Evolutionary conservation across 208 protist genomes (phyloP), one percentile per base, ranked within the genome.

Genomic region (Spongospora subterranea): DNA sequence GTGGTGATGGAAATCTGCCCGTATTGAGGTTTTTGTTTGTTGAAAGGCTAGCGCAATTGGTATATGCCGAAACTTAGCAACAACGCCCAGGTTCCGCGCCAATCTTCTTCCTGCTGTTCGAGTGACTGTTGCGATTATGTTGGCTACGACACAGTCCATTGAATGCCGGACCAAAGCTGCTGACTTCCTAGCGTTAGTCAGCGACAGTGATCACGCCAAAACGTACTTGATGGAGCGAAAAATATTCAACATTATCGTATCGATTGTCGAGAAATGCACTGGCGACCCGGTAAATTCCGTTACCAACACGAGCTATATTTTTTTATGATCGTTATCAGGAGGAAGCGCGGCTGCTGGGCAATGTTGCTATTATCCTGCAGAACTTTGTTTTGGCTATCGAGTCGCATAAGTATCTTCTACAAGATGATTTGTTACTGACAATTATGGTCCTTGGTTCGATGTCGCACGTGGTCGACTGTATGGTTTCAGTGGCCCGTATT

Each of bases 141-240:
- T 40, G n/a, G 6, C 71, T 13, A 35, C 11, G 17, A 82, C 71
- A 20, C 71, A 82, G 71, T 40, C 71, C 13, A 82, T 82, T 6
- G 71, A 82, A 43, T 82, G 71, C 71, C 71, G 71, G n/a, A 82
- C n/a, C 17, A 82, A 82, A n/a, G 71, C 71, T 35, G 71, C 71
- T n/a, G 71, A 82, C 71, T 82, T 82, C 71, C 40, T 82, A 43
- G 6, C 71, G 35, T n/a, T 82, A 43, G 71, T 82, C 71, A 82
- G 71, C 71, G 17, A 82, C 6, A 82, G 71, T n/a, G 71, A 82
- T n/a, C 35, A 45, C 71, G 71, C 71, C 71, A 82, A 82, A n/a
- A n/a, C 71, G 6, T 35, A 82, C n/a, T n/a, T 82, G n/a, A 35
- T 82, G 71, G 11, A 35, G 71, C 71, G 71, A 6, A 6, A n/a